Base-by-base conservation (phyloP, 257 asterid genomes). In the Lantana camara region DNA sequence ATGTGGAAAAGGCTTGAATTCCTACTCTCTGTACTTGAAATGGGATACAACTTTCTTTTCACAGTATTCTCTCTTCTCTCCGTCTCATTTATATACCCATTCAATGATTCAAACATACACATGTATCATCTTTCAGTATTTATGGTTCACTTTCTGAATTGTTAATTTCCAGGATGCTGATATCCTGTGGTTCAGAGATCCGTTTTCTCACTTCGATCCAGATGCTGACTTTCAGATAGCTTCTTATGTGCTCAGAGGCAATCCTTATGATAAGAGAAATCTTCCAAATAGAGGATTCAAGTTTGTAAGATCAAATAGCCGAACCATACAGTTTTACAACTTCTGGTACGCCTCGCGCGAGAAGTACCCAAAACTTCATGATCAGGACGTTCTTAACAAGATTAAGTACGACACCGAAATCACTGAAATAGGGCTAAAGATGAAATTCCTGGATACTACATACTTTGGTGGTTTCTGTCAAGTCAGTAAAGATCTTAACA, bases 1-100 rank as follows among this genome's bases (percentile, higher is more conserved):
- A 86, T 86, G 90, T 86, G 90, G 95, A 83, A 79, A 61, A 75
- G 95, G 80, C 81, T 86, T 71, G 71, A 83, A 63, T 86, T 83
- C 72, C 81, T 86, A 41, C 76, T 71, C 30, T 77, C 90, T 51
- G 84, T 86, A 68, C 83, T 86, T 32, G 88, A 86, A 69, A 68
- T 86, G 90, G 95, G 90, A n/a, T n/a, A n/a, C n/a, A n/a, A n/a
- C n/a, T n/a, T n/a, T n/a, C n/a, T n/a, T n/a, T n/a, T n/a, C n/a
- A 24, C 83, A 76, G 73, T 80, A 80, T 74, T 85, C 83, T 57
- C 81, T 81, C 62, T 85, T 68, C 32, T 9, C 67, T 50, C 68
- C 27, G 13, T 73, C 49, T 61, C 53, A 34, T 50, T 24, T 34
- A 0, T 10, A 17, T 40, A 60, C 45, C 60, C 61, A 45, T 48